Base-by-base conservation (phyloP, 2,329 filamentous ascomycete genomes). In the Dactylellina leptospora region DNA sequence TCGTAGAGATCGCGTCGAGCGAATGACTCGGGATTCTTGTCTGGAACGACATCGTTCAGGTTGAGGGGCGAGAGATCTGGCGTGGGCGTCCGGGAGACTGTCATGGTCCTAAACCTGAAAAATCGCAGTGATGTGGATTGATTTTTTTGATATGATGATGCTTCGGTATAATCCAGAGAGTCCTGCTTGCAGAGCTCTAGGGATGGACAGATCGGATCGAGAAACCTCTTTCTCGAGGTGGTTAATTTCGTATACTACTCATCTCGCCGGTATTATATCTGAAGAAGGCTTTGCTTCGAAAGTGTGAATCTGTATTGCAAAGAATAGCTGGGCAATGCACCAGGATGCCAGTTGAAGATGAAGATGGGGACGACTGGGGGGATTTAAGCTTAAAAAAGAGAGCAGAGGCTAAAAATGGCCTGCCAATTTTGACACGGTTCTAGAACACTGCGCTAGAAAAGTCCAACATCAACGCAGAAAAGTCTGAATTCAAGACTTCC, bases 211-310 rank as follows among this genome's bases (percentile, higher is more conserved):
- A 48, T 28, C 20, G 20, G 38, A 30, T n/a, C 8, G 22, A 30
- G 18, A 28, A 44, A 27, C 53, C 53, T 56, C 38, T 25, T 48
- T 10, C 23, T 48, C 40, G 40, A 28, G 27, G 33, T 5, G 13
- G n/a, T 58, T 56, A 66, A 42, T 36, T 66, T 51, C 44, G 51
- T 66, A 51, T 66, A 66, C 50, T 64, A 64, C 61, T 66, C 62
- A 66, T 66, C 45, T 66, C 59, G 51, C n/a, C n/a, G 51, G 9
- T 28, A n/a, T 11, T 13, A 20, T 9, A 33, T 3, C 22, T 4
- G 28, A 8, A 10, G 48, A 53, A 53, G 28, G 27, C 3, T 9
- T 11, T 22, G 27, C 48, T 53, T 33, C 25, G 18, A 27, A n/a
- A n/a, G n/a, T n/a, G n/a, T n/a, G n/a, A n/a, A n/a, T n/a, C n/a